phyloP scores from a whole-genome alignment of 139 green algal genomes.

The Astrephomene gubernaculifera region DNA sequence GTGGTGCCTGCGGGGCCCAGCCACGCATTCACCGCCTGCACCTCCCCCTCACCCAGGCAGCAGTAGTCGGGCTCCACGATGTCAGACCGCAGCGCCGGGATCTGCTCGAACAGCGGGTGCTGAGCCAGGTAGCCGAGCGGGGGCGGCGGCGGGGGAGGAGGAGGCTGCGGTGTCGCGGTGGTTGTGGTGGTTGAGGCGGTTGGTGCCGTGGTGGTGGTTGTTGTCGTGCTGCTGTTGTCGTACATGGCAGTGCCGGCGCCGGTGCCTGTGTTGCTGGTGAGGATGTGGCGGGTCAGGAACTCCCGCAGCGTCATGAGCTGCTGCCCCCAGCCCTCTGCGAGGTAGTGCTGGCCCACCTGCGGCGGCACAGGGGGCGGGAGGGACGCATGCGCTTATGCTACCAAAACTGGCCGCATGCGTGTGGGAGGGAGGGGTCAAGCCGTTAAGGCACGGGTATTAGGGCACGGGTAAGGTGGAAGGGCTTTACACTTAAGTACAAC shows the following conservation, averaged over 20 bases:
- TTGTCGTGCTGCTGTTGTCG: not conserved
- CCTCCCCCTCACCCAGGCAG: conserved; percentile 54
- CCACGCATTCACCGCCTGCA: conserved; percentile 90
- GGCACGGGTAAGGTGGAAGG: not conserved
- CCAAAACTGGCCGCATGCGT: not conserved
- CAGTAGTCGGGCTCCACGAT: conserved; percentile 89
- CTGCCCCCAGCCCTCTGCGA: conserved; percentile 86
- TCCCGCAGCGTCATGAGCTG: conserved; percentile 84
- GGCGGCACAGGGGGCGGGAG: not conserved
- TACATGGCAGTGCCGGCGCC: not conserved
- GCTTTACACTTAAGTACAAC: too few relatives aligned
- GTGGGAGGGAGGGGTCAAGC: not conserved
- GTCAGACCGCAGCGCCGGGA: conserved; percentile 85
- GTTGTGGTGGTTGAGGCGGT: not conserved
- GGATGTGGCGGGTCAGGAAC: conserved; percentile 76
- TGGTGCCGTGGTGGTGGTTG: not conserved
- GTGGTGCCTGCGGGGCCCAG: conserved; percentile 90
- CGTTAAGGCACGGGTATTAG: not conserved
- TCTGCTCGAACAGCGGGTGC: conserved; percentile 93
- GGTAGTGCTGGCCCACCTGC: conserved; percentile 83
- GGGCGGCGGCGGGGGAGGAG: not conserved
- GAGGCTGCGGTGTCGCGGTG: not conserved
- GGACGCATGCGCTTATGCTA: not conserved
- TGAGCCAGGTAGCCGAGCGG: conserved; percentile 88
- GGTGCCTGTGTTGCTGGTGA: not conserved